Conservation (phyloP, 2,329 filamentous ascomycete species). For the Botrytis pseudocinerea region DNA sequence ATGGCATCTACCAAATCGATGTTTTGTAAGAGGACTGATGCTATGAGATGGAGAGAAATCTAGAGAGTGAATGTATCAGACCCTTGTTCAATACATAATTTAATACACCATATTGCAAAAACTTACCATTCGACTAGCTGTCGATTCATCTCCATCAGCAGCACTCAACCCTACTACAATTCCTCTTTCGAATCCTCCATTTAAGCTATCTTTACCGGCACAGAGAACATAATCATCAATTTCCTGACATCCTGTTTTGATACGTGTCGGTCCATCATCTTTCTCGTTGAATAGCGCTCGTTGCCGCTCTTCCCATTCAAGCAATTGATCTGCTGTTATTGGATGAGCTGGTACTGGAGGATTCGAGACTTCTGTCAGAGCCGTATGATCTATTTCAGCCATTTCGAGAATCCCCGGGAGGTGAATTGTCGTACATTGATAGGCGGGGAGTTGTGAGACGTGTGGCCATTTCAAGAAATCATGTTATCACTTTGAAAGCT, state of each 20-base stretch:
- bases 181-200: conserved; percentile 30
- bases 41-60: conserved; percentile 38
- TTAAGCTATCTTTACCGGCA: conserved; percentile 25
- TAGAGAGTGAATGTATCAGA: conserved; percentile 12
- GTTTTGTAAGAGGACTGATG: conserved; percentile 29
- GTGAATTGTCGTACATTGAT: background rate
- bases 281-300: conserved; percentile 28
- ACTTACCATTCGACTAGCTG: conserved; percentile 38
- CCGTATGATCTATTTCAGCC: conserved; percentile 26
- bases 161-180: conserved; percentile 38
- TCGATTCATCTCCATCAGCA: conserved; percentile 34
- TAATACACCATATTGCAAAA: background rate
- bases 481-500: background rate
- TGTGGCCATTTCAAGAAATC: background rate
- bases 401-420: conserved; percentile 22
- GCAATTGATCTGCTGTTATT: conserved; percentile 34
- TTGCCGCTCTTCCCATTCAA: conserved; percentile 33
- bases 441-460: background rate
- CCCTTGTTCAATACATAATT: background rate
- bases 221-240: conserved; percentile 31
- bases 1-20: background rate
- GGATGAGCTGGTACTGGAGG: conserved; percentile 28
- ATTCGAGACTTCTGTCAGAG: conserved; percentile 32
- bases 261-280: conserved; percentile 9
- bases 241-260: conserved; percentile 34